Base-by-base conservation (phyloP, 345 rosid species). In the Melaleuca alternifolia region DNA sequence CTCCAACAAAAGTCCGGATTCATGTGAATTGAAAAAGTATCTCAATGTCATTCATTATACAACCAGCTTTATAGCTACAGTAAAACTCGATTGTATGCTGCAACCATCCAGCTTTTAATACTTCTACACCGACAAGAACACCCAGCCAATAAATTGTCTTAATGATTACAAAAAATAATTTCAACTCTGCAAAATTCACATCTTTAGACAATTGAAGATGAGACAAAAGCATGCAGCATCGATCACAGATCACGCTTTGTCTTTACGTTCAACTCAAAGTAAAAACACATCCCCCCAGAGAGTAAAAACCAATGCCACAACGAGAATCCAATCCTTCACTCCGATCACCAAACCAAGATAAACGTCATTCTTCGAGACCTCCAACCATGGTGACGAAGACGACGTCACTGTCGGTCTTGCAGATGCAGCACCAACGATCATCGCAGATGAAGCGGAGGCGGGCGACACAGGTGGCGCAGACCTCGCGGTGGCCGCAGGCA, bases 311-410 rank as follows among this genome's bases (percentile, higher is more conserved):
- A 71, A 2, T 13, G 37, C 23, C 24, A 18, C 79, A 12, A 37
- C 79, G 3, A 71, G 18, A 71, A 10, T 71, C 79, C 48, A 53
- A 82, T 30, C 61, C 16, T 46, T 16, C 56, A 83, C 24, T 33
- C 37, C 46, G 61, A 37, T 26, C 59, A 11, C n/a, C 62, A 83
- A 21, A 28, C 26, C 41, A 54, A 54, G 48, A 18, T 56, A 50
- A 11, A 3, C 0, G 59, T 21, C 77, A 53, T n/a, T 20, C 14
- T 65, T 5, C 50, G n/a, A 41, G 44, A 87, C 89, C 83, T 85
- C 91, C 86, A 87, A 93, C 99, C 99, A 96, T 98, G 91, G 99
- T 96, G 91, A 95, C 92, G 84, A 98, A 96, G 84, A 96, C 91
- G 86, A 91, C 81, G 77, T 87, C 12, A 87, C 88, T 85, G 83